phyloP scores from a whole-genome alignment of 2,329 filamentous ascomycete species.

The Cercospora janseana region DNA sequence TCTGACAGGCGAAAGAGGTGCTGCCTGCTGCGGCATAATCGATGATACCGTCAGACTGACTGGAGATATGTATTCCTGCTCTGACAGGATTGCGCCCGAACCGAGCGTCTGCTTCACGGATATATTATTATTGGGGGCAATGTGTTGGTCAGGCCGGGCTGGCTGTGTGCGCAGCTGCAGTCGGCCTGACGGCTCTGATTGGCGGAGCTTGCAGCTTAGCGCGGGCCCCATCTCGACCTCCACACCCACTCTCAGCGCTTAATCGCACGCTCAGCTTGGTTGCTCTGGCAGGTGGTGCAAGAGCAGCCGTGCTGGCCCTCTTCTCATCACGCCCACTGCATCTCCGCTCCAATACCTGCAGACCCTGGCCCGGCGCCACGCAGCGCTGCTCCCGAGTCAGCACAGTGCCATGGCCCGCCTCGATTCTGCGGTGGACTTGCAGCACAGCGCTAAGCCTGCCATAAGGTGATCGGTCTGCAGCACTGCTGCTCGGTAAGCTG shows the following conservation, averaged over 20 bases:
- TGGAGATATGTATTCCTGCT: too few species aligned
- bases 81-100: too few species aligned
- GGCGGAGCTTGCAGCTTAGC: slow-evolving; percentile 1
- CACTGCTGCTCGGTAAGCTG: slow-evolving; percentile 3
- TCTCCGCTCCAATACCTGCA: slow-evolving; percentile 6
- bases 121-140: too few species aligned
- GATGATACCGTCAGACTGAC: too few species aligned
- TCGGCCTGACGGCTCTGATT: neutral
- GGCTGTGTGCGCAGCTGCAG: slow-evolving; percentile 1
- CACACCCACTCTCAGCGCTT: slow-evolving; percentile 16
- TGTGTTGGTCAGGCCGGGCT: neutral
- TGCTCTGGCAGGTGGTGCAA: slow-evolving; percentile 17
- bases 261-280: slow-evolving; percentile 19
- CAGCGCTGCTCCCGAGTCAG: neutral
- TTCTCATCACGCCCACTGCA: slow-evolving; percentile 21
- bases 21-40: too few species aligned
- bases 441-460: slow-evolving; percentile 11
- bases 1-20: too few species aligned
- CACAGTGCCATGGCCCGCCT: neutral
- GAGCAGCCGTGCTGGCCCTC: slow-evolving; percentile 13
- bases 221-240: neutral
- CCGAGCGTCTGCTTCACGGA: too few species aligned
- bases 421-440: neutral
- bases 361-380: slow-evolving; percentile 5
- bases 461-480: slow-evolving; percentile 8